A percentile compares a stretch with the other conserved stretches of the same genome.
Conservation (phyloP, 495 filamentous ascomycete species). For the Echria macrotheca region DNA sequence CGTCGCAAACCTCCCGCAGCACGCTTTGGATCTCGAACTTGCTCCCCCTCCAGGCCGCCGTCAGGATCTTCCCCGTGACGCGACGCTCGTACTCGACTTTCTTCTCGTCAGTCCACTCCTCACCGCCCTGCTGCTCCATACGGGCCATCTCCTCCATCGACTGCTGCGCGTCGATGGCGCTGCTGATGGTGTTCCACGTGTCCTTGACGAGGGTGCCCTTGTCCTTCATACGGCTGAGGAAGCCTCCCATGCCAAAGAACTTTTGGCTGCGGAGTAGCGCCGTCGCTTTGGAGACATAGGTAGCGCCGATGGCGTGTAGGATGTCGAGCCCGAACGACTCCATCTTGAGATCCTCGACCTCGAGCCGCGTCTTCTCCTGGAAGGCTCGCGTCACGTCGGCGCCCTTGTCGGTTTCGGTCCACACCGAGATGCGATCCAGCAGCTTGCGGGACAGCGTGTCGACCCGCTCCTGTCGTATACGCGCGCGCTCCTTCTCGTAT, state of each 20-base stretch:
- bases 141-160: constrained; percentile 99
- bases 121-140: constrained; percentile 88
- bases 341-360: constrained; percentile 98
- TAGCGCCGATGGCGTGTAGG: constrained; percentile 86
- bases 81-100: constrained; percentile 91
- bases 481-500: constrained; percentile 79
- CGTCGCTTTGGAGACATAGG: constrained; percentile 81
- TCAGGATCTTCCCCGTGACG: constrained; percentile 98
- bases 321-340: constrained; percentile 98
- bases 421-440: constrained; percentile 83
- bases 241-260: constrained; percentile 91
- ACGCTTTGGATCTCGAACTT: constrained; percentile 98
- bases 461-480: constrained; percentile 85
- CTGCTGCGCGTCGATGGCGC: constrained; percentile 96
- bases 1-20: constrained; percentile 76
- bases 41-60: constrained; percentile 92
- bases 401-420: constrained; percentile 95
- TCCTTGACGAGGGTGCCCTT: constrained; percentile 96
- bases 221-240: constrained; percentile 90
- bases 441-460: constrained; percentile 78
- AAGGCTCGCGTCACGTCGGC: constrained; percentile 80
- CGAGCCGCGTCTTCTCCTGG: constrained; percentile 85
- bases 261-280: constrained; percentile 91
- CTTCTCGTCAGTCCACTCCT: constrained; percentile 98
- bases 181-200: constrained; percentile 95